Evolutionary conservation across 306 rosid genomes (phyloP).

Genomic region (Rubus idaeus): DNA sequence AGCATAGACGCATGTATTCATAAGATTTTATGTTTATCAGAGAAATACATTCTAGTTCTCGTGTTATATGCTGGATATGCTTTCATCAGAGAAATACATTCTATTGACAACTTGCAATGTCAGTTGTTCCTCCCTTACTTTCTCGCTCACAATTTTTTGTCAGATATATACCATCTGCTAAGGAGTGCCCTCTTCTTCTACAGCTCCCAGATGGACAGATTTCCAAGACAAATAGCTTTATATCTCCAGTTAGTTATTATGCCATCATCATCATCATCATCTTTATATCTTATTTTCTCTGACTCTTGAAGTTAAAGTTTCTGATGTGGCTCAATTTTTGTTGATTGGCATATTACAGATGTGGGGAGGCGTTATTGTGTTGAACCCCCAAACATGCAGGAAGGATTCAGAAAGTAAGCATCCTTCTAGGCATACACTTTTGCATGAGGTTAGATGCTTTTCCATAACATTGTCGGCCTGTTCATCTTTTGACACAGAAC

Average conservation of each 20-base stretch:
- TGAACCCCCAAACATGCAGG: conserved; percentile 72
- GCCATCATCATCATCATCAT: conserved; percentile 31
- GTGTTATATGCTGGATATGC: background rate
- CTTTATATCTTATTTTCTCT: background rate
- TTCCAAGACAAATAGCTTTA: conserved; percentile 85
- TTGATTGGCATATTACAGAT: conserved; percentile 51
- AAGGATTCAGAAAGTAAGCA: conserved; percentile 47
- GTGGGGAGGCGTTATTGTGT: conserved; percentile 97
- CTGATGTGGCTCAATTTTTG: conserved; percentile 19
- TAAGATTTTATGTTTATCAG: background rate
- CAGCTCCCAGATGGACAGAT: conserved; percentile 80
- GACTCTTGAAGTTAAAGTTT: conserved; percentile 13
- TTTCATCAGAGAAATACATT: background rate
- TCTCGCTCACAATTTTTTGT: conserved; percentile 15
- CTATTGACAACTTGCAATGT: conserved; percentile 6
- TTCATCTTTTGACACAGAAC: background rate
- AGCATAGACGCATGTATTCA: background rate
- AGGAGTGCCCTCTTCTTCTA: conserved; percentile 88
- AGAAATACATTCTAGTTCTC: background rate
- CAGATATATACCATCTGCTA: conserved; percentile 81
- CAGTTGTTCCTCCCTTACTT: conserved; percentile 11
- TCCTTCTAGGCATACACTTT: conserved; percentile 51
- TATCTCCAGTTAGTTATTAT: conserved; percentile 75
- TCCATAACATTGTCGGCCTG: background rate
- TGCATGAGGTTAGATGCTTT: conserved; percentile 57